Evolutionary conservation across 108 stramenopile species (phyloP).

Genomic region (Nitzschia sp.): DNA sequence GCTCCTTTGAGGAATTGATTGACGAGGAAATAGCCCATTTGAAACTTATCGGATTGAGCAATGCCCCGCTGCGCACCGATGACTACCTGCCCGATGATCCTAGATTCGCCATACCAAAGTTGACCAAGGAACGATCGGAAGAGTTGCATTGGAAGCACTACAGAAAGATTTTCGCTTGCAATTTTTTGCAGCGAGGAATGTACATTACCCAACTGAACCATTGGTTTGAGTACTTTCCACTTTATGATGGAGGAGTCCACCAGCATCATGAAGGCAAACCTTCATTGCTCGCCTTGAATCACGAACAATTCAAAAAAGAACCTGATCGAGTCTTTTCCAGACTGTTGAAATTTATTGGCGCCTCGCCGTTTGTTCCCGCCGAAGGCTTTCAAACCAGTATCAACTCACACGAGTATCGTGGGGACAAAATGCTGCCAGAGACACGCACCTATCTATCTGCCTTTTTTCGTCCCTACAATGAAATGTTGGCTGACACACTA

Average conservation of each 20-base stretch:
- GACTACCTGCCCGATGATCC: background rate
- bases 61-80: conserved; percentile 7
- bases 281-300: conserved; percentile 22
- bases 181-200: conserved; percentile 40
- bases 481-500: conserved; percentile 12
- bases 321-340: conserved; percentile 16
- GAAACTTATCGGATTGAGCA: conserved; percentile 3
- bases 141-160: conserved; percentile 27
- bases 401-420: conserved; percentile 9
- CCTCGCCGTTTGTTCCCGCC: conserved; percentile 16
- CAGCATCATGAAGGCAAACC: background rate
- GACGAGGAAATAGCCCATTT: conserved; percentile 17
- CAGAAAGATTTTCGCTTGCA: conserved; percentile 15
- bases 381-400: background rate
- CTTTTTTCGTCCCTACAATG: conserved; percentile 37
- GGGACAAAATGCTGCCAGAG: background rate
- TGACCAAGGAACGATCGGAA: background rate
- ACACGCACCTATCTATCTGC: conserved; percentile 26
- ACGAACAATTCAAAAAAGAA: conserved; percentile 15
- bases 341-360: conserved; percentile 20
- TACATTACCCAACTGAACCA: conserved; percentile 30
- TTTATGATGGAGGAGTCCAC: background rate
- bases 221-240: conserved; percentile 35
- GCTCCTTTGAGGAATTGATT: conserved; percentile 28
- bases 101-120: background rate